Base-by-base conservation (phyloP, 805 yeast species). In the Yarrowia osloensis region DNA sequence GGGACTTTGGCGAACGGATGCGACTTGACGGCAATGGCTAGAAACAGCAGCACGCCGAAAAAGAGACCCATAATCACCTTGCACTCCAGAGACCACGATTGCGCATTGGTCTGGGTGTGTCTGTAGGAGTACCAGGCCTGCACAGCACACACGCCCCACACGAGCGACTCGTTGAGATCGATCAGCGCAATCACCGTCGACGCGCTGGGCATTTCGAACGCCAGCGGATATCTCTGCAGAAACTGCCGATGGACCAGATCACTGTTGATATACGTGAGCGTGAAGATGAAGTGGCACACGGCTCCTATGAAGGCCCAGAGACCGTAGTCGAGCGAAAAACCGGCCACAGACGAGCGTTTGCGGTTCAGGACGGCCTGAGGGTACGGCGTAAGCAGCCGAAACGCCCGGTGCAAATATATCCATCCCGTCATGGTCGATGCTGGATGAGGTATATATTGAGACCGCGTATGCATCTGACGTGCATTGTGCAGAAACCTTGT, bases 301-400 rank as follows among this genome's bases (percentile, higher is more conserved):
- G 67, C 37, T 8, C 67, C 67, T 1, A 63, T 13, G 8, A 59
- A 28, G 12, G 67, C 33, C 67, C 67, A 66, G 26, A 42, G 31
- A 12, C 42, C 67, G 44, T 33, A 44, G 13, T 66, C 67, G 7
- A 66, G 40, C 50, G 67, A 66, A 17, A 66, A 31, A 4, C 67
- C 67, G n/a, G 67, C 50, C 13, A 66, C 67, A 7, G 67, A 40
- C 35, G 40, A 33, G 26, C 67, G 50, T 12, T 61, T 59, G 39
- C 46, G 54, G 29, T 66, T 55, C 2, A 39, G 42, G 17, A 31
- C 9, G 17, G 33, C 54, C 67, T 66, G 67, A 2, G 44, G 42
- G n/a, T 59, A 66, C 15, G 67, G 65, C 9, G 37, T 33, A 1
- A 66, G 42, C 19, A 29, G 22, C 24, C 55, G 67, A 6, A 37